Conservation (phyloP, 2,329 filamentous ascomycete genomes). For the Stachybotrys chlorohalonatus region DNA sequence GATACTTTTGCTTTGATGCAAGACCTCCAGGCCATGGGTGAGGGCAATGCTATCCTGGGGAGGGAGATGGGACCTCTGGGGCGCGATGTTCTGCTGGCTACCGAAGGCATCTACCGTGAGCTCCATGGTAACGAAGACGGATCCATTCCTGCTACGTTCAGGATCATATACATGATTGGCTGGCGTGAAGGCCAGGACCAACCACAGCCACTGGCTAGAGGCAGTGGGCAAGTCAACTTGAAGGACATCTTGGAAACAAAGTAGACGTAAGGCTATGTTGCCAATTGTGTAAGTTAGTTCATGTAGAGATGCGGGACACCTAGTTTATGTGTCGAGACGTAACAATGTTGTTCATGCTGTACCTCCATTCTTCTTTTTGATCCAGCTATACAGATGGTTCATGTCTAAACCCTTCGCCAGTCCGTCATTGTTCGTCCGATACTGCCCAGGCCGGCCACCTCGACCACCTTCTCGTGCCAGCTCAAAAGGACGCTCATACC, state of each 20-base stretch:
- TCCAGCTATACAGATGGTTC: background rate
- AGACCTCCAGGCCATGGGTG: conserved; percentile 93
- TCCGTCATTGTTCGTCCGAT: conserved; percentile 96
- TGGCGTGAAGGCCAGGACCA: conserved; percentile 84
- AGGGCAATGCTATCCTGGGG: conserved; percentile 81
- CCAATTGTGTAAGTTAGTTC: background rate
- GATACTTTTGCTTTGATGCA: conserved; percentile 84
- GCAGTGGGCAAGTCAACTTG: conserved; percentile 78
- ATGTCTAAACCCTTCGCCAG: conserved; percentile 59
- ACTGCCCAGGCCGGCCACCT: conserved; percentile 82
- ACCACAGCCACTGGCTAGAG: conserved; percentile 68
- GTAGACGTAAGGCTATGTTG: background rate
- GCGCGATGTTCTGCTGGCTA: conserved; percentile 77
- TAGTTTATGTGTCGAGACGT: background rate
- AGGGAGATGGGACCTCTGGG: conserved; percentile 70
- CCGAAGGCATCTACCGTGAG: conserved; percentile 79
- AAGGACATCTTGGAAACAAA: conserved; percentile 63
- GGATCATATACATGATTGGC: conserved; percentile 97
- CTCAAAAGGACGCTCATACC: conserved; percentile 95
- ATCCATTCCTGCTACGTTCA: conserved; percentile 79
- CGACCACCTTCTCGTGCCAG: conserved; percentile 98
- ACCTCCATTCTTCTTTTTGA: too few relatives aligned
- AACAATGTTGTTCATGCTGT: background rate
- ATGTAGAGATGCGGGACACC: background rate
- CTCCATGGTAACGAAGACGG: conserved; percentile 77